Evolutionary conservation across 2,329 filamentous ascomycete species (phyloP).

Genomic region (Keithomyces neogunnii): DNA sequence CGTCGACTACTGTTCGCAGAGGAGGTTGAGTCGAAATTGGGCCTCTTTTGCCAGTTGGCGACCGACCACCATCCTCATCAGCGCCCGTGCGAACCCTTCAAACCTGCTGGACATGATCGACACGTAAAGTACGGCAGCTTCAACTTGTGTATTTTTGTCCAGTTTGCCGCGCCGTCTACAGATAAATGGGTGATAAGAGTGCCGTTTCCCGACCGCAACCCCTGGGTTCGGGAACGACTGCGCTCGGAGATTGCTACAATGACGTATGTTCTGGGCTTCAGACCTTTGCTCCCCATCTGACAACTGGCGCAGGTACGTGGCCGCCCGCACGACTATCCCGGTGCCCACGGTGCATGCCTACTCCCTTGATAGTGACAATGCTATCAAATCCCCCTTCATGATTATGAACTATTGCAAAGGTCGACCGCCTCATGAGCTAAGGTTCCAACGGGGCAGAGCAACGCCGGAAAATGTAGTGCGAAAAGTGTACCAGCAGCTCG

Average conservation of each 20-base stretch:
- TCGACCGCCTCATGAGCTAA: constrained; percentile 8
- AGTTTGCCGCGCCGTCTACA: constrained; percentile 5
- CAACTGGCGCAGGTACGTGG: constrained; percentile 5
- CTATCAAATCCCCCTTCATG: constrained; percentile 10
- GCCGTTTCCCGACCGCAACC: constrained; percentile 6
- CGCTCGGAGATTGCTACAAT: constrained; percentile 13
- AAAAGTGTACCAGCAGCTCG: not conserved
- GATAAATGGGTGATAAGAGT: constrained; percentile 11
- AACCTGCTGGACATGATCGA: not conserved
- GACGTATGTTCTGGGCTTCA: constrained; percentile 6
- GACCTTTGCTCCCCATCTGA: too few species aligned
- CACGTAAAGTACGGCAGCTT: constrained; percentile 8
- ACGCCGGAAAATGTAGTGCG: not conserved
- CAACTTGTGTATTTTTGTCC: constrained; percentile 14
- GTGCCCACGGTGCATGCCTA: constrained; percentile 9
- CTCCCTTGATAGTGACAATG: not conserved
- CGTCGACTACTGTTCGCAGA: too few species aligned
- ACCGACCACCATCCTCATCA: too few species aligned
- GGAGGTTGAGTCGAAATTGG: too few species aligned
- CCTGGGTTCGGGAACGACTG: constrained; percentile 7
- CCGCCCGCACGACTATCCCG: constrained; percentile 8
- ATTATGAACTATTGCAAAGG: constrained; percentile 13
- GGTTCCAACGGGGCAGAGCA: not conserved
- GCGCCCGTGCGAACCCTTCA: constrained; percentile 9
- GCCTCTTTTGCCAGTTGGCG: too few species aligned